Base-by-base conservation (phyloP, 1,284 basidiomycete species). In the Ustilago esculenta region DNA sequence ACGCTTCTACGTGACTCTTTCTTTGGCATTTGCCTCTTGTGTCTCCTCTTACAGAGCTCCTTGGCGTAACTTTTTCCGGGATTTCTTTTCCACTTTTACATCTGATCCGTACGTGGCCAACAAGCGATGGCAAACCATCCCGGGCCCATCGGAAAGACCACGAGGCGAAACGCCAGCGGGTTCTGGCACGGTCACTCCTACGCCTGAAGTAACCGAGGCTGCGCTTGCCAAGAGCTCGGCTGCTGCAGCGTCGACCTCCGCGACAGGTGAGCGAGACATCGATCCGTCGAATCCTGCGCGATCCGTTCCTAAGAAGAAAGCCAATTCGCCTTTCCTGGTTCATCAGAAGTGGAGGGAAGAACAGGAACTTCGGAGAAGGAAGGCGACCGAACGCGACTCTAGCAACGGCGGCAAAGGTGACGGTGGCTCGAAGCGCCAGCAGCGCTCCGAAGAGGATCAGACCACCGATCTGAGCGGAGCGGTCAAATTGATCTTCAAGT, bases 61-160 rank as follows among this genome's bases (percentile, higher is more conserved):
- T 11, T 81, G 77, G 77, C 54, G 79, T 32, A 76, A 78, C 60
- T 81, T 81, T 44, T 65, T 80, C 47, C 64, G 72, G 11, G 79
- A 77, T 55, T 77, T 60, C 24, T 50, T 81, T 29, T 42, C 49
- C 25, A 56, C 64, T 23, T 81, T 80, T 53, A 45, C 56, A 18
- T 53, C 57, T 44, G 73, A 69, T 17, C 60, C 64, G 4, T 63
- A 66, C 49, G 50, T 48, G 12, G 18, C 68, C 34, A 67, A 71
- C 56, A 48, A 69, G 14, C 37, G 24, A 21, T 74, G 72, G 72
- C 51, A 50, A 39, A 59, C 33, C 20, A 61, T 74, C 20, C 41
- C 59, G 0, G 68, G 68, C 6, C 72, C 72, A 5, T 64, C 59
- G 27, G 68, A 72, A 2, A 48, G 70, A 37, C 60, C 66, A 4